These are phyloP conservation scores for Penicillium dipodomyicola DNA, from an alignment of 495 filamentous ascomycete species.

Conservation along the genomic window DNA sequence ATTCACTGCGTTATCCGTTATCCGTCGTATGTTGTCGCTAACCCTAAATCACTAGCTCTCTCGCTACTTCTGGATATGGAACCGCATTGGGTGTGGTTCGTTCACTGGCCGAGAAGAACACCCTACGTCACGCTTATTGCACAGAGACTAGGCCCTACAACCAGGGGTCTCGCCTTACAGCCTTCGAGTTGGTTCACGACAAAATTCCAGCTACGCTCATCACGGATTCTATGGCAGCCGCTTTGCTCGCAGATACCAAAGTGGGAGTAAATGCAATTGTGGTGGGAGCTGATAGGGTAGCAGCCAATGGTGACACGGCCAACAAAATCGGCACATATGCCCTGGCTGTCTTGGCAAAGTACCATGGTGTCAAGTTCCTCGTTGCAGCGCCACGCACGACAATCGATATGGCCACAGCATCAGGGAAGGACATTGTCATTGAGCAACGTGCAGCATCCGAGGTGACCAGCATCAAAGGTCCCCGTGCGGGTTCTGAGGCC, in stretches of 20 bases:
- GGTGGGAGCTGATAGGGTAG: constrained; percentile 93
- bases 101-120: constrained; percentile 61
- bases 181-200: constrained; percentile 93
- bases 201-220: constrained; percentile 88
- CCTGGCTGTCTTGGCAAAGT: constrained; percentile 77
- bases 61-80: constrained; percentile 94
- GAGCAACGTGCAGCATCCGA: constrained; percentile 80
- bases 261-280: constrained; percentile 76
- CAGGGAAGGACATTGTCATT: constrained; percentile 76
- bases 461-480: constrained; percentile 76
- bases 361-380: constrained; percentile 90
- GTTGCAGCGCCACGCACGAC: constrained; percentile 94
- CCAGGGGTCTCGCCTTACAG: constrained; percentile 91
- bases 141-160: constrained; percentile 98
- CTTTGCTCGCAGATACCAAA: constrained; percentile 64
- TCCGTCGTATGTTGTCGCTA: constrained; percentile 9
- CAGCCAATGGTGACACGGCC: constrained; percentile 93
- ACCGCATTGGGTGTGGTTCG: constrained; percentile 94
- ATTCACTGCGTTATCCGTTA: constrained; percentile 8
- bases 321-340: constrained; percentile 98
- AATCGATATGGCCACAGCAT: constrained; percentile 78
- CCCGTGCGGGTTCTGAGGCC: constrained; percentile 48
- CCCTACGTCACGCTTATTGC: constrained; percentile 80
- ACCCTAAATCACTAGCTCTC: constrained; percentile 54
- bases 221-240: constrained; percentile 94